Conservation (phyloP, 2,329 filamentous ascomycete genomes). For the Emmonsiellopsis sp. region DNA sequence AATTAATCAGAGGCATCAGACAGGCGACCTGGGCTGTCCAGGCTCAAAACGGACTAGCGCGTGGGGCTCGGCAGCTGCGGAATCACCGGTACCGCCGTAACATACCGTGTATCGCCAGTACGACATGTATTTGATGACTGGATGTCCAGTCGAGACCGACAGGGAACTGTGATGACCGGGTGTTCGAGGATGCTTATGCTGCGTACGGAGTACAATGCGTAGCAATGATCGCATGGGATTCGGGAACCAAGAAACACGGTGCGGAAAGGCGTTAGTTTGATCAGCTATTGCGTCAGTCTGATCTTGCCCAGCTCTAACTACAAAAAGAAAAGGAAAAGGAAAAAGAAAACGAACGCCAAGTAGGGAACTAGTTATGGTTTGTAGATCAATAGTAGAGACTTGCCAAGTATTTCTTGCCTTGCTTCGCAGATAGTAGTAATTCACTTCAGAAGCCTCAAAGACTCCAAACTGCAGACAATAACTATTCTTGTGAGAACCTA, state of each 20-base stretch:
- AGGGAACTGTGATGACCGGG: neutral
- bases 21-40: neutral
- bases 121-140: neutral
- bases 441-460: no score
- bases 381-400: no score
- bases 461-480: no score
- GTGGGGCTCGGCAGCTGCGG: neutral
- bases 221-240: neutral
- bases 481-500: no score
- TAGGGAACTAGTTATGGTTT: no score
- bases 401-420: no score
- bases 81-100: neutral
- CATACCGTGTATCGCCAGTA: neutral
- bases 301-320: no score
- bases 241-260: neutral
- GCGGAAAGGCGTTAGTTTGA: neutral
- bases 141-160: neutral
- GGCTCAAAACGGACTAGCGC: neutral
- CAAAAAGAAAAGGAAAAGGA: neutral
- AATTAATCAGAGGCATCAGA: neutral
- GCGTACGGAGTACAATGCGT: neutral
- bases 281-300: neutral
- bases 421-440: no score
- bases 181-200: neutral
- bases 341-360: neutral